A percentile compares a stretch with the other conserved stretches of the same genome.
These are phyloP conservation scores for Penicillium sp. DNA, from an alignment of 2,329 filamentous ascomycete genomes.

Conservation along the genomic window DNA sequence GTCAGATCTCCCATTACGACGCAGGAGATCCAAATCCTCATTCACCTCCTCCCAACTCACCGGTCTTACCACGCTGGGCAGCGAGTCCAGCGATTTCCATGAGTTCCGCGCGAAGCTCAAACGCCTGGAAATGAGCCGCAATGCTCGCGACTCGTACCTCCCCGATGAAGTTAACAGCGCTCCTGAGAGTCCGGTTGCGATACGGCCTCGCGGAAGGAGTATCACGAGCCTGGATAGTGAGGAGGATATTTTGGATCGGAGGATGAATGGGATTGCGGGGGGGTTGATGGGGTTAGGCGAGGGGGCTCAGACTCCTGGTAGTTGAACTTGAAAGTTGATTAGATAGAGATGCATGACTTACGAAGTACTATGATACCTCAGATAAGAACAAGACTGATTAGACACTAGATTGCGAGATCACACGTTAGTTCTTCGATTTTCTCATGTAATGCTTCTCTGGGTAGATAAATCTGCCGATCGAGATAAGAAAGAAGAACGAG, in stretches of 20 bases:
- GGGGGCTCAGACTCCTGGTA: constrained; percentile 34
- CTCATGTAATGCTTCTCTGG: background rate
- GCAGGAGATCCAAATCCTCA: constrained; percentile 21
- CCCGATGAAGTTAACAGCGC: constrained; percentile 24
- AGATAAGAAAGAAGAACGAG: background rate
- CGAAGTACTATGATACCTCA: constrained; percentile 2
- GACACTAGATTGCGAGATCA: background rate
- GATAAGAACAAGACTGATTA: background rate
- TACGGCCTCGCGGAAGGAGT: constrained; percentile 44
- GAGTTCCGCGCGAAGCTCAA: constrained; percentile 27
- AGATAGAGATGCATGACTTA: constrained; percentile 15
- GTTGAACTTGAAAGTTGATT: constrained; percentile 29
- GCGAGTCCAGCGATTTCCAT: constrained; percentile 11
- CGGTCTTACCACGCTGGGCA: constrained; percentile 14
- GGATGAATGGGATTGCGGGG: constrained; percentile 58
- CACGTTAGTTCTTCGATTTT: background rate
- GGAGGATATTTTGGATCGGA: constrained; percentile 58
- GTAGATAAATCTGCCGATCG: background rate
- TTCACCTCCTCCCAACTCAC: constrained; percentile 20
- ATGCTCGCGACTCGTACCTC: constrained; percentile 13
- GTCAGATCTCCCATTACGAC: constrained; percentile 10
- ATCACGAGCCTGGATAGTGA: constrained; percentile 57
- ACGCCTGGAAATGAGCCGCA: constrained; percentile 17
- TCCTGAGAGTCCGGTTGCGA: constrained; percentile 21
- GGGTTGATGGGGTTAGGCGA: constrained; percentile 53